phyloP scores from a whole-genome alignment of 345 rosid species.

The Gossypium raimondii region DNA sequence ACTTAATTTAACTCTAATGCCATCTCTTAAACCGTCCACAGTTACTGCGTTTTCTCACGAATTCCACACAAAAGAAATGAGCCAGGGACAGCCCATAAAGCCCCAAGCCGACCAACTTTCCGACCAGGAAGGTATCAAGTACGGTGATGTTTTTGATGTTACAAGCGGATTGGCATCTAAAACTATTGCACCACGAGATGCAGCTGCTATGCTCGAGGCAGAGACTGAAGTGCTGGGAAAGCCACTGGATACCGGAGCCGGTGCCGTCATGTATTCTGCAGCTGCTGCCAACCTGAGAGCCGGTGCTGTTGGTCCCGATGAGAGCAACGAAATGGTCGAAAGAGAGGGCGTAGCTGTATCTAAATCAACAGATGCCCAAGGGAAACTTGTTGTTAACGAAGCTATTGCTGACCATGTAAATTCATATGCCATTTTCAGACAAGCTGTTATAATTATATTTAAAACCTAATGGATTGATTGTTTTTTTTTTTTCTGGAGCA shows the following conservation, averaged over 20 bases:
- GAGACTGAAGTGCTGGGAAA: slow-evolving; percentile 31
- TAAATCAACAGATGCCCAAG: slow-evolving; percentile 11
- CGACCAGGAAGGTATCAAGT: slow-evolving; percentile 24
- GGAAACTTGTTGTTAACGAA: slow-evolving; percentile 30
- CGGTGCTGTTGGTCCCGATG: slow-evolving; percentile 19
- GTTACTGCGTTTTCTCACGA: not conserved
- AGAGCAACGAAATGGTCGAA: slow-evolving; percentile 13
- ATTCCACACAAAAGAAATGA: slow-evolving; percentile 14
- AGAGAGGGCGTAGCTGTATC: slow-evolving; percentile 8
- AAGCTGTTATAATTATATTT: not conserved
- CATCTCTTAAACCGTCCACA: not conserved
- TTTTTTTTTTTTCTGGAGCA: slow-evolving; percentile 1
- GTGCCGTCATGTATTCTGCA: slow-evolving; percentile 35
- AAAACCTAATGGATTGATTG: not conserved
- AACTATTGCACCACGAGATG: slow-evolving; percentile 32
- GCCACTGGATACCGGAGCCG: slow-evolving; percentile 28
- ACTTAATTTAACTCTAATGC: too few relatives aligned
- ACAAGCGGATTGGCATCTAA: slow-evolving; percentile 34
- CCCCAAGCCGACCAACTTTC: slow-evolving; percentile 15
- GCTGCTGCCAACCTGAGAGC: slow-evolving; percentile 24
- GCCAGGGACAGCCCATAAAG: slow-evolving; percentile 25
- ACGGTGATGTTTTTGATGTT: slow-evolving; percentile 36
- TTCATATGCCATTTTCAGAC: not conserved
- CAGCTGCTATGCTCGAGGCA: slow-evolving; percentile 30
- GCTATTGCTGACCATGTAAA: slow-evolving; percentile 31